phyloP scores from a whole-genome alignment of 2,329 filamentous ascomycete species.

The Xylariaceae sp. region DNA sequence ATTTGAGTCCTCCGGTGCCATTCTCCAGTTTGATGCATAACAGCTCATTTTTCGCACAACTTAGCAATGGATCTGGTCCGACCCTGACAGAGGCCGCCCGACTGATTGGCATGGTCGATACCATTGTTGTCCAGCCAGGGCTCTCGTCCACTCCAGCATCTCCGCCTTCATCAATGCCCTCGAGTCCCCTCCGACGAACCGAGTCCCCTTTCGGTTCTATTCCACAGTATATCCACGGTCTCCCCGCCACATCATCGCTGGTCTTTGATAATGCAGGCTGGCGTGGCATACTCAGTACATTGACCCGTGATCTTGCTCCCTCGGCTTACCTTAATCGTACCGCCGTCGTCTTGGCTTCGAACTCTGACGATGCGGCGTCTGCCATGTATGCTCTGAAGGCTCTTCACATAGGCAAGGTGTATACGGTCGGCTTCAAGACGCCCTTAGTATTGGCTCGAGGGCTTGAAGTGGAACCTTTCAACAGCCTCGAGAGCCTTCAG shows the following conservation, averaged over 20 bases:
- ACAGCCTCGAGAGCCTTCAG: slow-evolving; percentile 63
- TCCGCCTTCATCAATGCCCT: slow-evolving; percentile 42
- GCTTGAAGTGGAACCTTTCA: slow-evolving; percentile 73
- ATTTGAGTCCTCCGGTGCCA: slow-evolving; percentile 69
- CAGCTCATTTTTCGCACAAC: slow-evolving; percentile 45
- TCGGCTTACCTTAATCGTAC: slow-evolving; percentile 74
- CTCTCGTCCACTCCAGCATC: slow-evolving; percentile 40
- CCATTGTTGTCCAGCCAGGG: slow-evolving; percentile 62
- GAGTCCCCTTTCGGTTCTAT: slow-evolving; percentile 14
- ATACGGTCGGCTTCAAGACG: slow-evolving; percentile 77
- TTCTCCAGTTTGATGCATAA: slow-evolving; percentile 56
- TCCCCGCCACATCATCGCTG: slow-evolving; percentile 50
- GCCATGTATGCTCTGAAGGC: slow-evolving; percentile 75
- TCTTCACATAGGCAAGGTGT: slow-evolving; percentile 72
- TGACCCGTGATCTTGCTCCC: slow-evolving; percentile 77
- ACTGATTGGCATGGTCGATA: slow-evolving; percentile 77
- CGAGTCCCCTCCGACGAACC: slow-evolving; percentile 40
- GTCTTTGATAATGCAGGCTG: slow-evolving; percentile 80
- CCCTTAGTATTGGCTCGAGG: slow-evolving; percentile 57
- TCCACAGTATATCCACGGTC: slow-evolving; percentile 19
- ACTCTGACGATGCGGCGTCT: slow-evolving; percentile 70
- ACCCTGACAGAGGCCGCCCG: slow-evolving; percentile 70
- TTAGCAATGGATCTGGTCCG: slow-evolving; percentile 49
- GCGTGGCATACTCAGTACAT: slow-evolving; percentile 78
- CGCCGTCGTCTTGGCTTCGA: slow-evolving; percentile 70